Evolutionary conservation across 345 rosid species (phyloP), one percentile per base, ranked within the genome.

Genomic region (Dovyalis caffra): DNA sequence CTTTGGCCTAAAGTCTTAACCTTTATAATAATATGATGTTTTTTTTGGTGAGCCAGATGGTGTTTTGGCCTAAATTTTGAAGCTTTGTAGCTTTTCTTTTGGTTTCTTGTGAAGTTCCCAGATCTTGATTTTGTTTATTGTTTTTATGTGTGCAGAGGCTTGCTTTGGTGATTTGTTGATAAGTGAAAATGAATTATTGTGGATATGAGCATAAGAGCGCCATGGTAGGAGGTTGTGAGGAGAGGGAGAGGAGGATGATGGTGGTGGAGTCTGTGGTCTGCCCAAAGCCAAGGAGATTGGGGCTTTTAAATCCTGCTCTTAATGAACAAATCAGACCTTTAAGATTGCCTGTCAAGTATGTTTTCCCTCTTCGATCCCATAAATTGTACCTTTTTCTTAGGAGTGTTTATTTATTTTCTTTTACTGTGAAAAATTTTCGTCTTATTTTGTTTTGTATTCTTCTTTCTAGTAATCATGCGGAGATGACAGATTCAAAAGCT

Each of bases 231-330:
- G 84, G 81, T 53, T 71, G 65, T 23, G 90, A 85, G 69, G 87
- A 81, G 83, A 73, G 72, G 78, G 73, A 78, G 66, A 58, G 76
- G 73, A 71, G 23, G 66, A 34, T 65, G 78, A 25, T 68, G 79
- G 37, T 43, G 69, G 65, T 71, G 69, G 86, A 76, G 66, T 74
- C 88, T 18, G 85, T 88, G 62, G 80, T 87, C 79, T 88, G 92
- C 79, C 92, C 92, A 16, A 88, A 87, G 77, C 92, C 92, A 20
- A 79, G 89, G 14, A 77, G 89, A n/a, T 56, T 88, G 15, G 81
- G 87, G 15, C 66, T 82, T 77, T 64, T 77, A 28, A 80, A 79
- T 77, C 86, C 82, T 60, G 72, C 84, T 3, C 32, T 77, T 38
- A 53, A 68, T 15, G 83, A 80, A 43, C 74, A 65, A 5, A 38